Conservation (phyloP, 176 grass and related monocot species). For the Carex pumila region DNA sequence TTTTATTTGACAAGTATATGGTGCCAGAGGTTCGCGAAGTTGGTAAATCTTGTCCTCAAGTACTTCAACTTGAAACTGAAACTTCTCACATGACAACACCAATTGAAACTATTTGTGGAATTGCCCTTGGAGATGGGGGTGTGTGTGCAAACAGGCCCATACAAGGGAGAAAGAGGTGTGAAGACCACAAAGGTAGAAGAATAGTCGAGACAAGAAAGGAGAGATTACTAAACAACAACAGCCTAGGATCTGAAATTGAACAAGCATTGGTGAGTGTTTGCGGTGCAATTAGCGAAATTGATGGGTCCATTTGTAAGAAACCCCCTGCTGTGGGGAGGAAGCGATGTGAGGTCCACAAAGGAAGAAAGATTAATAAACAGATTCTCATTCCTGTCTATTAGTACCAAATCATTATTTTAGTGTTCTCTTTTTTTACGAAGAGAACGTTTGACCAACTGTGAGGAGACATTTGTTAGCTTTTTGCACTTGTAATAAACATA, state of each 20-base stretch:
- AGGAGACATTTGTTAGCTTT: background rate
- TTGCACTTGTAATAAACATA: constrained; percentile 7
- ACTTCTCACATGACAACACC: constrained; percentile 10
- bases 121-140: constrained; percentile 44
- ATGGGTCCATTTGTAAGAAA: constrained; percentile 27
- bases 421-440: background rate
- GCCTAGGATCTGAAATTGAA: background rate
- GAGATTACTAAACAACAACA: background rate
- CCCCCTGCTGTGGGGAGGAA: constrained; percentile 16
- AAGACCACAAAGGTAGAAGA: constrained; percentile 75
- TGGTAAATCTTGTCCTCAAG: constrained; percentile 43
- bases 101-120: constrained; percentile 42
- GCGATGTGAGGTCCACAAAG: constrained; percentile 24
- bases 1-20: constrained; percentile 34
- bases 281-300: background rate
- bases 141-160: constrained; percentile 45
- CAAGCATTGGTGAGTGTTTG: background rate
- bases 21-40: constrained; percentile 47
- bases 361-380: constrained; percentile 6
- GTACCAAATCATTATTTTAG: background rate
- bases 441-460: background rate
- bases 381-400: background rate
- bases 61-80: constrained; percentile 32
- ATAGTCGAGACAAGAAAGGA: constrained; percentile 6
- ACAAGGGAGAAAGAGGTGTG: constrained; percentile 79